Evolutionary conservation across 73 alveolate species (phyloP).

Genomic region (Loxodes magnus): DNA sequence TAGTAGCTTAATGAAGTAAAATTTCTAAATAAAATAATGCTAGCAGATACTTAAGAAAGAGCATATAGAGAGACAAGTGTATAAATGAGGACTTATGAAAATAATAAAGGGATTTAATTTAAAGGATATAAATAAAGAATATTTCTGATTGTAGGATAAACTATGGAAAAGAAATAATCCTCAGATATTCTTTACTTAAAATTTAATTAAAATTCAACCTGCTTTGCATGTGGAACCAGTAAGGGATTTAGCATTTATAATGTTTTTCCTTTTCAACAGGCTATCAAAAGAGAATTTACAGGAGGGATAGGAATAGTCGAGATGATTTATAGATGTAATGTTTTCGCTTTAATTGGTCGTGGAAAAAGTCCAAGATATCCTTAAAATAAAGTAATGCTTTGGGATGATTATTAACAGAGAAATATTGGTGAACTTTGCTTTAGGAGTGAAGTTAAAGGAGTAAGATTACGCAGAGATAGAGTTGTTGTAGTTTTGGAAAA

Average conservation of each 20-base stretch:
- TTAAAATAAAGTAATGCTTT: conserved; percentile 60
- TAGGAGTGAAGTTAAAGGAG: conserved; percentile 57
- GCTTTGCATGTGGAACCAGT: conserved; percentile 81
- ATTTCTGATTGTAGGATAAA: too few species aligned
- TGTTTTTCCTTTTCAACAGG: too few species aligned
- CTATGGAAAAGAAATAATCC: too few species aligned
- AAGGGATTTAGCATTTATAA: conserved; percentile 56
- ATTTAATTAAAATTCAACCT: conserved; percentile 72
- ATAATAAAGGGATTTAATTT: too few species aligned
- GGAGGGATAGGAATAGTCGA: conserved; percentile 88
- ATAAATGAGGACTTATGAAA: too few species aligned
- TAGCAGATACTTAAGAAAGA: too few species aligned
- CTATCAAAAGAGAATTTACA: too few species aligned
- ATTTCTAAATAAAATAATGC: too few species aligned
- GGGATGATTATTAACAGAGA: conserved; percentile 82
- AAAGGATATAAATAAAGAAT: too few species aligned
- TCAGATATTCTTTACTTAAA: too few species aligned
- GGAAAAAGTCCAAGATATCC: conserved; percentile 78
- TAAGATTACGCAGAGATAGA: conserved; percentile 63
- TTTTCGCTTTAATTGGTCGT: conserved; percentile 89
- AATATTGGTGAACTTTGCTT: conserved; percentile 77
- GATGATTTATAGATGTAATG: conserved; percentile 82
- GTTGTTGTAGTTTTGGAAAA: conserved; percentile 48
- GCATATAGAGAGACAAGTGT: too few species aligned
- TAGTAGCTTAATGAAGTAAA: too few species aligned